These are phyloP conservation scores for Rhizopus microsporus DNA, from an alignment of 371 early-diverging fungal genomes.

Conservation along the genomic window DNA sequence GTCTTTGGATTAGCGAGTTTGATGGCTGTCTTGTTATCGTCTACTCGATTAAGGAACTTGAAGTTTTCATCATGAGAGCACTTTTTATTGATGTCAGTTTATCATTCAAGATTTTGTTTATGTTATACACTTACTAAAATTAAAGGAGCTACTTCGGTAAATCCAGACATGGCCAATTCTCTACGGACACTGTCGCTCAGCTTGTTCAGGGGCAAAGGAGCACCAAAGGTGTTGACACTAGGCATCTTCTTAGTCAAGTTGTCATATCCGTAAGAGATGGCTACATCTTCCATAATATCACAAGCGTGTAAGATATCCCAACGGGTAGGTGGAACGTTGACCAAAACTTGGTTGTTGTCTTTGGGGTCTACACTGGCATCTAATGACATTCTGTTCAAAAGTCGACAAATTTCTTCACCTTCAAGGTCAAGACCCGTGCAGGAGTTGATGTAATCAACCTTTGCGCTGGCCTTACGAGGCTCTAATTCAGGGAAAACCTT, in stretches of 20 bases:
- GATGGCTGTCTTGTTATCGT: slow-evolving; percentile 82
- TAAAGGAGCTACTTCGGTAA: slow-evolving; percentile 95
- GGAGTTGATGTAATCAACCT: slow-evolving; percentile 85
- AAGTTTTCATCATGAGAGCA: slow-evolving; percentile 98
- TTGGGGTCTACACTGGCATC: slow-evolving; percentile 62
- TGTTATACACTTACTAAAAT: slow-evolving; percentile 71
- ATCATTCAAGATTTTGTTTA: background rate
- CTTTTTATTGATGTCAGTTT: slow-evolving; percentile 27
- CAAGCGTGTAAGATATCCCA: slow-evolving; percentile 97
- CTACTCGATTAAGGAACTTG: slow-evolving; percentile 77
- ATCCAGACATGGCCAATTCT: slow-evolving; percentile 94
- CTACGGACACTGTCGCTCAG: slow-evolving; percentile 86
- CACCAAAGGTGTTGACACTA: slow-evolving; percentile 83
- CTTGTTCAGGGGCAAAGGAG: slow-evolving; percentile 94
- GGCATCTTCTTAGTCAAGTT: slow-evolving; percentile 87
- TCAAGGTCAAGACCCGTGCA: slow-evolving; percentile 76
- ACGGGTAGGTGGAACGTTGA: slow-evolving; percentile 91
- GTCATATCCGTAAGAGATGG: slow-evolving; percentile 99
- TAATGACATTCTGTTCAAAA: slow-evolving; percentile 88
- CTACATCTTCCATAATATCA: slow-evolving; percentile 99
- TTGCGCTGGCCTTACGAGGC: slow-evolving; percentile 70
- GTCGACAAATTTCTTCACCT: slow-evolving; percentile 74
- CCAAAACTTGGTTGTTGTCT: slow-evolving; percentile 68
- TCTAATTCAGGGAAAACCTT: slow-evolving; percentile 76
- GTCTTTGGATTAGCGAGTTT: slow-evolving; percentile 97